phyloP scores from a whole-genome alignment of 768 basidiomycete species.

The Kwoniella dejecticola region DNA sequence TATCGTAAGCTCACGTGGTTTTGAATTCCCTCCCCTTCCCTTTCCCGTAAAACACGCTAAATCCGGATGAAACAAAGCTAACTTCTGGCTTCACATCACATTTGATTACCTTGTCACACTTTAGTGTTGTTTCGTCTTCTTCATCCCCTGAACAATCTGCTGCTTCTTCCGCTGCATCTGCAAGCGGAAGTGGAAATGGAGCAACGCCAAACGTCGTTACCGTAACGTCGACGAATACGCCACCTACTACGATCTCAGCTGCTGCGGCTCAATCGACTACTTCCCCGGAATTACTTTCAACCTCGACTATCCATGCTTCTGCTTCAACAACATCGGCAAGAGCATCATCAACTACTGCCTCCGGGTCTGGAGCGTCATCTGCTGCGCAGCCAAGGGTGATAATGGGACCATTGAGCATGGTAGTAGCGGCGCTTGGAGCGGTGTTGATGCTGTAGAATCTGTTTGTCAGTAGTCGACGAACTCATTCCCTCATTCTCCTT shows the following conservation, averaged over 20 bases:
- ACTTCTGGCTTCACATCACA: conserved; percentile 2
- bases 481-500: too few species aligned
- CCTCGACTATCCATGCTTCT: conserved; percentile 3
- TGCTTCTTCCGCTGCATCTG: not conserved
- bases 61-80: conserved; percentile 2
- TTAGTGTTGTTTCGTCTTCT: conserved; percentile 15
- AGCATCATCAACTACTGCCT: not conserved
- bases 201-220: conserved; percentile 1
- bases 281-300: conserved; percentile 7
- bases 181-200: not conserved
- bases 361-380: not conserved
- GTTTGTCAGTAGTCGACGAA: too few species aligned
- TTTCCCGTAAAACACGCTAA: conserved; percentile 17
- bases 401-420: not conserved
- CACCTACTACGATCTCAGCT: conserved; percentile 9
- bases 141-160: conserved; percentile 8
- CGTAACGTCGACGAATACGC: conserved; percentile 9
- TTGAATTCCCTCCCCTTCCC: too few species aligned
- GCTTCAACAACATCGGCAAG: not conserved
- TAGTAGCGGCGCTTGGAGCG: not conserved
- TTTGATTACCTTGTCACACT: not conserved
- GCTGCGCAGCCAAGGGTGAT: not conserved
- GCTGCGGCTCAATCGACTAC: conserved; percentile 10
- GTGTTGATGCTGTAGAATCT: not conserved
- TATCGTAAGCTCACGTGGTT: not conserved